Evolutionary conservation across 345 rosid species (phyloP), one percentile per base, ranked within the genome.

Genomic region (Acer campestre): DNA sequence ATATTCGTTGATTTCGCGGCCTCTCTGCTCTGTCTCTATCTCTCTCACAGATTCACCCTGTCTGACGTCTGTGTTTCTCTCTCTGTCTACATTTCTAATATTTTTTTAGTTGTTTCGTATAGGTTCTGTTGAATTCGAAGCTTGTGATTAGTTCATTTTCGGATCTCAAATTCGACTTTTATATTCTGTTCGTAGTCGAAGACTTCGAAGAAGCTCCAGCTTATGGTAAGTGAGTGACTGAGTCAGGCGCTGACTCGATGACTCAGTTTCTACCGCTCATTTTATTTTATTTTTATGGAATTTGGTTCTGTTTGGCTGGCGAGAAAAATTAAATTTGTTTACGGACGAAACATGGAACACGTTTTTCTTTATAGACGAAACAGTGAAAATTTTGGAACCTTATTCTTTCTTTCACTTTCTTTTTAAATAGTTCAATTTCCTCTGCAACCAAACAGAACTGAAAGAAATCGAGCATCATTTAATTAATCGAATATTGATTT

Each of bases 301-400:
- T 13, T 63, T 16, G 3, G 48, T 49, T 68, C 78, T 51, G 78
- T 77, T 73, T 62, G 78, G 72, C 68, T 16, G 40, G 27, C 44
- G 1, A 78, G 73, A 70, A 74, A 77, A 27, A 35, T 35, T 35
- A 0, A 0, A 18, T 12, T 18, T 17, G 7, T 3, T n/a, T 6
- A n/a, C 6, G 61, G 31, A 29, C 23, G 27, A 12, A 40, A 46
- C n/a, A 13, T n/a, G 25, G 58, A 25, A 23, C 35, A 1, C 25
- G 18, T 44, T 35, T 29, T 61, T 48, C 18, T 2, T 75, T 75
- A 22, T 0, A 7, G 35, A 27, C 8, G 67, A 80, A 56, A 61
- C 53, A 11, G 49, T 46, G 49, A 10, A 10, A 10, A 46, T 46
- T 46, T 2, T 46, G 49, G 49, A 46, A 9, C 11, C 49, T 46